Evolutionary conservation across 140 eudicot genomes (phyloP).

Genomic region (Erigeron philadelphicus): DNA sequence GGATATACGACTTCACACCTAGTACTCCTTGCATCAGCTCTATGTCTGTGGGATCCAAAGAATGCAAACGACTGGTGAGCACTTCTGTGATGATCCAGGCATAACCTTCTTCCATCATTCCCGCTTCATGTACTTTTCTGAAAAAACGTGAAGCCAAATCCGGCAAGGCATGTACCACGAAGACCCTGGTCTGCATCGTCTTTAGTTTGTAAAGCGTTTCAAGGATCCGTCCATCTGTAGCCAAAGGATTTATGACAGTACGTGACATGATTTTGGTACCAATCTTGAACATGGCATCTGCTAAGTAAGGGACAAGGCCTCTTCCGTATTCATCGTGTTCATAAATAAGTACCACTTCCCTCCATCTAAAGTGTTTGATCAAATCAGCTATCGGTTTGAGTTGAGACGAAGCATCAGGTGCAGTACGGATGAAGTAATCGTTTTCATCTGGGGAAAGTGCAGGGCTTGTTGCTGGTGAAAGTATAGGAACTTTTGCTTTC

Average conservation of each 20-base stretch:
- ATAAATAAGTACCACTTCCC: conserved; percentile 39
- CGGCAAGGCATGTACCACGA: conserved; percentile 43
- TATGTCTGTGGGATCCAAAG: conserved; percentile 7
- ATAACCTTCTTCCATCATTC: conserved; percentile 57
- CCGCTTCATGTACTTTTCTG: conserved; percentile 32
- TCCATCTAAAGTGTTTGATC: conserved; percentile 42
- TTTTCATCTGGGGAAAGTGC: conserved; percentile 25
- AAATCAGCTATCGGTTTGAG: conserved; percentile 34
- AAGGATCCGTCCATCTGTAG: conserved; percentile 30
- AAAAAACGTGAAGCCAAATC: conserved; percentile 40
- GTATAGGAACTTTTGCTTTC: conserved; percentile 44
- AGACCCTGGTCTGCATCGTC: conserved; percentile 51
- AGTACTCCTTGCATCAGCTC: conserved; percentile 52
- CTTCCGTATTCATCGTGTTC: conserved; percentile 47
- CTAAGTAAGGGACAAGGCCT: conserved; percentile 38
- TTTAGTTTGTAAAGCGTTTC: conserved; percentile 39
- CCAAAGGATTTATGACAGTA: conserved; percentile 29
- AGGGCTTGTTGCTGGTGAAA: conserved; percentile 49
- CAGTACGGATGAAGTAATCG: conserved; percentile 37
- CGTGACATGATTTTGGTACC: conserved; percentile 30
- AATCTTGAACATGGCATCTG: conserved; percentile 31
- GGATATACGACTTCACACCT: conserved; percentile 43
- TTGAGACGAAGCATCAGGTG: conserved; percentile 32
- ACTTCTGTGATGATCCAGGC: conserved; percentile 51
- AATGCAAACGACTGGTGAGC: conserved; percentile 26